Percentiles rank a stretch among this genome's conserved stretches.
phyloP scores from a whole-genome alignment of 2,329 filamentous ascomycete species.

The Cladophialophora yegresii region DNA sequence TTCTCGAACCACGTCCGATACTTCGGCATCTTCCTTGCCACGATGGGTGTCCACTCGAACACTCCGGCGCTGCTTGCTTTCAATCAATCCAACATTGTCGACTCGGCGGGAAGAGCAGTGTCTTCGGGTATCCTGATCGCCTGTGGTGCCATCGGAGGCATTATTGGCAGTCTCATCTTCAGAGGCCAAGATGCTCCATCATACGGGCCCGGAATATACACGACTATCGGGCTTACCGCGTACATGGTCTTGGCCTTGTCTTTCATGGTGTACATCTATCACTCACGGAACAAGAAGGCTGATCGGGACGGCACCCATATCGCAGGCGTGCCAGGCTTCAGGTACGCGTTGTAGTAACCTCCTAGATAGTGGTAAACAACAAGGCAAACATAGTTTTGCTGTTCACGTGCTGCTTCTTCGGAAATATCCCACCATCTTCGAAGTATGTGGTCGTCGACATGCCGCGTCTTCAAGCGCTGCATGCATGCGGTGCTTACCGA shows the following conservation, averaged over 20 bases:
- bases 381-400: background rate
- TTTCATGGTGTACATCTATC: conserved; percentile 18
- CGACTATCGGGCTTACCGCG: conserved; percentile 18
- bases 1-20: conserved; percentile 21
- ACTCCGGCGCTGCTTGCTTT: conserved; percentile 40
- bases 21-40: conserved; percentile 21
- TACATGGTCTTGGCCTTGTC: conserved; percentile 15
- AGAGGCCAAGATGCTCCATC: conserved; percentile 46
- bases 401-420: background rate
- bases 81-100: conserved; percentile 41
- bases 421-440: background rate
- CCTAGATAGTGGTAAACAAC: background rate
- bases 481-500: background rate
- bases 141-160: conserved; percentile 69
- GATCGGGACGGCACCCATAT: conserved; percentile 14
- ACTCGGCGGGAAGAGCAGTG: conserved; percentile 34
- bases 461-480: background rate
- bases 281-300: conserved; percentile 15
- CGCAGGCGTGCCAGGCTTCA: conserved; percentile 20
- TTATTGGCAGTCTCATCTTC: conserved; percentile 72
- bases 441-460: background rate
- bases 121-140: conserved; percentile 63
- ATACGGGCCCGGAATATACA: conserved; percentile 41
- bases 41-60: conserved; percentile 31
- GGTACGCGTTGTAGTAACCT: conserved; percentile 14